Conservation (phyloP, 306 rosid species). For the Vigna trinervia region DNA sequence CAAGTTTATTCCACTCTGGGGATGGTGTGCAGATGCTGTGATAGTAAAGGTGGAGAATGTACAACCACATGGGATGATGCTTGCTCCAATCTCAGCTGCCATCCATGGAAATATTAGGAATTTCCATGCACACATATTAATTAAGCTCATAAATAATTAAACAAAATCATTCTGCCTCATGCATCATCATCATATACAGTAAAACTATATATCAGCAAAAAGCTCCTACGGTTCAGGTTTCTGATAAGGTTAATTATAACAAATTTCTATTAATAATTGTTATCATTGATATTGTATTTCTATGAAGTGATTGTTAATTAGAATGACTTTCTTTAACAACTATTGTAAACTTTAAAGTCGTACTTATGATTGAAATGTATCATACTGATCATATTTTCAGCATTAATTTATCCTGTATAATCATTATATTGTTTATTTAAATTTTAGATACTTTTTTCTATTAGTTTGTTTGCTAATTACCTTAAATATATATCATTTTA, state of each 20-base stretch:
- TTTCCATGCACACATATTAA: not conserved
- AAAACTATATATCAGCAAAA: not conserved
- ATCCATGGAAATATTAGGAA: conserved; percentile 50
- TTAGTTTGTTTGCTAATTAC: no score
- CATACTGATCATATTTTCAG: no score
- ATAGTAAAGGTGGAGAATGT: conserved; percentile 49
- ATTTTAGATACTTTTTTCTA: no score
- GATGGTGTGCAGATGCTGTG: conserved; percentile 52
- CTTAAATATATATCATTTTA: no score
- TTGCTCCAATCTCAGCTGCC: conserved; percentile 50
- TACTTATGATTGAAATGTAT: not conserved
- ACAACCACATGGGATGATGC: conserved; percentile 41
- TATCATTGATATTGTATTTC: not conserved
- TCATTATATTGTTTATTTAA: no score
- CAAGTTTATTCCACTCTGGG: conserved; percentile 42
- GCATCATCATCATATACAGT: not conserved
- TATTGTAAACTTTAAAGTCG: not conserved
- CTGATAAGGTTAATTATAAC: not conserved
- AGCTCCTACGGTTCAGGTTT: not conserved
- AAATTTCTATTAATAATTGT: not conserved
- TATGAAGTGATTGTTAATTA: not conserved
- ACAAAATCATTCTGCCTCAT: not conserved
- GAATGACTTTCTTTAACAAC: not conserved
- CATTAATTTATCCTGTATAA: no score
- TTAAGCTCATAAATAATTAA: conserved; percentile 3